These are phyloP conservation scores for Botrytis paeoniae DNA, from an alignment of 2,329 filamentous ascomycete species.

Conservation along the genomic window DNA sequence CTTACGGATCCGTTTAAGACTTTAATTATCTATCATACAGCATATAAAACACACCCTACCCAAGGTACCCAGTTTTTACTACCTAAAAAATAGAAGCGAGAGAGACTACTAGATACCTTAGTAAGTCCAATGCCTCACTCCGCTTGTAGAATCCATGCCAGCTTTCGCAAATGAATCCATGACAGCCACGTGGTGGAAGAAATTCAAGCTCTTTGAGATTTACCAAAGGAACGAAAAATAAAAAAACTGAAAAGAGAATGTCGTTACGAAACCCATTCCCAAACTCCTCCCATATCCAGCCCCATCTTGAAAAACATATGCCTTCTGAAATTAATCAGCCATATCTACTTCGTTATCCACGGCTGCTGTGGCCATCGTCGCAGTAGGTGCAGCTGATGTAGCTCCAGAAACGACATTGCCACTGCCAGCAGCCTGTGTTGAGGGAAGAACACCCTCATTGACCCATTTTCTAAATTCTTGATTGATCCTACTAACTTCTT, in stretches of 20 bases:
- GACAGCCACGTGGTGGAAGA: neutral
- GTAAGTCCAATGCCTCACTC: conserved; percentile 2
- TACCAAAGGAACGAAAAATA: neutral
- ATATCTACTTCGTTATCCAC: conserved; percentile 19
- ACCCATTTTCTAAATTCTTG: conserved; percentile 48
- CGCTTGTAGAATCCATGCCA: neutral
- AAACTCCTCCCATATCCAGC: conserved; percentile 6
- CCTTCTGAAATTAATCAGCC: conserved; percentile 9
- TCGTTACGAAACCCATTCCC: conserved; percentile 2
- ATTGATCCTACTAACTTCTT: conserved; percentile 48
- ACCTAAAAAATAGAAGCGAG: neutral
- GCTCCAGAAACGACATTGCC: neutral
- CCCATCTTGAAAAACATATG: neutral
- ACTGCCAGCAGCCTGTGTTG: neutral
- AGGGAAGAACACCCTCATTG: conserved; percentile 34
- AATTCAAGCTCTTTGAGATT: conserved; percentile 8
- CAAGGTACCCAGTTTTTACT: conserved; percentile 1
- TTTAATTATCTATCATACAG: conserved; percentile 15
- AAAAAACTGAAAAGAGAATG: conserved; percentile 6
- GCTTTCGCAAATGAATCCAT: conserved; percentile 3
- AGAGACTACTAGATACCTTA: neutral
- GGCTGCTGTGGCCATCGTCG: neutral
- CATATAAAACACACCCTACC: conserved; percentile 1
- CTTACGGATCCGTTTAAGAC: neutral
- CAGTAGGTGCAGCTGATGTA: neutral